Evolutionary conservation across 2,329 filamentous ascomycete genomes (phyloP).

Genomic region (Ceratocystis papillata): DNA sequence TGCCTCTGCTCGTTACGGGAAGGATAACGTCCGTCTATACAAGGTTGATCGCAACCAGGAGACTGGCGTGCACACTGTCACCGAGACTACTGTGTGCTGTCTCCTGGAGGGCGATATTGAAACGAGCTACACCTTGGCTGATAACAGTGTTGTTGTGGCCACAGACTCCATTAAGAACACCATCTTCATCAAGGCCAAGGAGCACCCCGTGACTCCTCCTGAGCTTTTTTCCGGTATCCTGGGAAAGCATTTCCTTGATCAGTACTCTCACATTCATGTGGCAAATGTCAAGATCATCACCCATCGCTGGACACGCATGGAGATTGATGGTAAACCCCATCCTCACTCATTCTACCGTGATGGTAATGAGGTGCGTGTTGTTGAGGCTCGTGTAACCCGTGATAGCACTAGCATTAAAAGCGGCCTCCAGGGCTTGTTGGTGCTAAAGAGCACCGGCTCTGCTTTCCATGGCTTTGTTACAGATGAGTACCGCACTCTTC

Average conservation of each 20-base stretch:
- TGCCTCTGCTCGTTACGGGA: conserved; percentile 64
- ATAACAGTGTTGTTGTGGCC: conserved; percentile 90
- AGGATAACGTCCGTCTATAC: conserved; percentile 97
- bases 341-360: conserved; percentile 92
- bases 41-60: conserved; percentile 76
- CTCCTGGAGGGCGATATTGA: conserved; percentile 90
- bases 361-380: conserved; percentile 74
- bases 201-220: conserved; percentile 81
- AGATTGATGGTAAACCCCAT: conserved; percentile 76
- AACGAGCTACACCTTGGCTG: conserved; percentile 75
- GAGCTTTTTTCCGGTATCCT: conserved; percentile 83
- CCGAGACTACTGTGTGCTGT: conserved; percentile 90
- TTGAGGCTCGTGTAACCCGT: conserved; percentile 60
- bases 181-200: conserved; percentile 87
- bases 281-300: conserved; percentile 73
- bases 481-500: conserved; percentile 84
- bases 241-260: conserved; percentile 77
- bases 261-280: conserved; percentile 75
- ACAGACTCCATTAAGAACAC: conserved; percentile 99
- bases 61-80: conserved; percentile 71
- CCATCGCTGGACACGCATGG: conserved; percentile 86
- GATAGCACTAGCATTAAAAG: conserved; percentile 65
- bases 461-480: conserved; percentile 90
- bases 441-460: conserved; percentile 93
- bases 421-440: conserved; percentile 68